Conservation (phyloP, 441 rosid genomes). For the Syzygium syzygioides region DNA sequence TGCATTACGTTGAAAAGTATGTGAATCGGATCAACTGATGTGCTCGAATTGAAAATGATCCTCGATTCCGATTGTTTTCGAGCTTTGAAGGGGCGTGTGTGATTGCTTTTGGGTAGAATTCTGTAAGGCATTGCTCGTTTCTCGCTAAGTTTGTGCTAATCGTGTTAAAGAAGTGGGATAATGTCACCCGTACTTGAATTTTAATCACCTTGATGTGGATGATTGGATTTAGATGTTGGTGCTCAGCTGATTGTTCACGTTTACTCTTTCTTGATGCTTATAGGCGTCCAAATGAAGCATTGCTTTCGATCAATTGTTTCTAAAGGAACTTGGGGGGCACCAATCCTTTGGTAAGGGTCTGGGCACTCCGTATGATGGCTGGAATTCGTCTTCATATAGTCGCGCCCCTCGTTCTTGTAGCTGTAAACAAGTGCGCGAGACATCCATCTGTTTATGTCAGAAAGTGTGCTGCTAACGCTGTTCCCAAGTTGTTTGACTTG, state of each 20-base stretch:
- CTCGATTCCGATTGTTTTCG: background rate
- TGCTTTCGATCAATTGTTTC: slow-evolving; percentile 85
- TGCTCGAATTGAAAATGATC: background rate
- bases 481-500: slow-evolving; percentile 86
- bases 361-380: slow-evolving; percentile 97
- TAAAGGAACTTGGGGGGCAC: slow-evolving; percentile 95
- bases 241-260: background rate
- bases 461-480: slow-evolving; percentile 94
- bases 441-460: slow-evolving; percentile 93
- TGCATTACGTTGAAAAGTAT: slow-evolving; percentile 95
- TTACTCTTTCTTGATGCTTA: slow-evolving; percentile 7
- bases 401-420: slow-evolving; percentile 80
- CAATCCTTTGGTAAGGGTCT: slow-evolving; percentile 86
- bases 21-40: slow-evolving; percentile 1
- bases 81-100: background rate
- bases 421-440: slow-evolving; percentile 76
- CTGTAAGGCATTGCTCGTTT: background rate
- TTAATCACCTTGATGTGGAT: background rate
- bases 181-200: background rate
- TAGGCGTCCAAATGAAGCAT: slow-evolving; percentile 97
- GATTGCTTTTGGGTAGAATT: background rate
- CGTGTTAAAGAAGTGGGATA: background rate
- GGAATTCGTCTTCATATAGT: slow-evolving; percentile 84
- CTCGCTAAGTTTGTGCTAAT: background rate
- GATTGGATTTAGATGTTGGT: background rate